These are phyloP conservation scores for Penicillium lividum DNA, from an alignment of 495 filamentous ascomycete species.

Conservation along the genomic window DNA sequence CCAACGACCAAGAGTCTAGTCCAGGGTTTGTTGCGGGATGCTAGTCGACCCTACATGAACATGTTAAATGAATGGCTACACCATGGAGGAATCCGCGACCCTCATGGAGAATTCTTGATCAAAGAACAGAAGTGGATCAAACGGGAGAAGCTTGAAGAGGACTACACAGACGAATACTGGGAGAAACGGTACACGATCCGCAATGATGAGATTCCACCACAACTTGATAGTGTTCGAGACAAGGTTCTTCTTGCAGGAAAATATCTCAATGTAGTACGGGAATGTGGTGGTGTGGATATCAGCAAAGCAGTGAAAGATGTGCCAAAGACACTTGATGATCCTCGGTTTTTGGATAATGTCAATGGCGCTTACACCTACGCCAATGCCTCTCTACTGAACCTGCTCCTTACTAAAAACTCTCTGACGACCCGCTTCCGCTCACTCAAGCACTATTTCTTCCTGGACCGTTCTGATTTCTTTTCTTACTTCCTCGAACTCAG, in stretches of 20 bases:
- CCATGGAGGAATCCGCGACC: slow-evolving; percentile 91
- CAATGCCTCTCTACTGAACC: slow-evolving; percentile 87
- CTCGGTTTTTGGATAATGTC: slow-evolving; percentile 89
- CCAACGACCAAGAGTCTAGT: slow-evolving; percentile 80
- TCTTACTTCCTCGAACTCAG: slow-evolving; percentile 93
- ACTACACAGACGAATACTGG: slow-evolving; percentile 99
- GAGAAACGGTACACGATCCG: slow-evolving; percentile 95
- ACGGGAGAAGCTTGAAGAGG: slow-evolving; percentile 85
- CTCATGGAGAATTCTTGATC: slow-evolving; percentile 90
- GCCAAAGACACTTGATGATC: slow-evolving; percentile 87
- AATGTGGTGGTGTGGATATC: slow-evolving; percentile 94
- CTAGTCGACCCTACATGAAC: slow-evolving; percentile 90
- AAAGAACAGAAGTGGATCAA: slow-evolving; percentile 95
- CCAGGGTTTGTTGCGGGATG: slow-evolving; percentile 78
- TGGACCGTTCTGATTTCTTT: slow-evolving; percentile 97
- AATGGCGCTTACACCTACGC: slow-evolving; percentile 93
- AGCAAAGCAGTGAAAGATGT: slow-evolving; percentile 87
- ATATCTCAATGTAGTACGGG: slow-evolving; percentile 95
- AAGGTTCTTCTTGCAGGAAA: slow-evolving; percentile 95
- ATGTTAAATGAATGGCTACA: slow-evolving; percentile 99
- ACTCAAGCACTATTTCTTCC: slow-evolving; percentile 98
- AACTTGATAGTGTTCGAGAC: slow-evolving; percentile 87
- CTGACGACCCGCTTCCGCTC: slow-evolving; percentile 83
- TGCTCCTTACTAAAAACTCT: slow-evolving; percentile 89
- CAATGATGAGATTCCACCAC: slow-evolving; percentile 86